phyloP scores from a whole-genome alignment of 2,329 filamentous ascomycete species.

The Aureobasidium sp. region DNA sequence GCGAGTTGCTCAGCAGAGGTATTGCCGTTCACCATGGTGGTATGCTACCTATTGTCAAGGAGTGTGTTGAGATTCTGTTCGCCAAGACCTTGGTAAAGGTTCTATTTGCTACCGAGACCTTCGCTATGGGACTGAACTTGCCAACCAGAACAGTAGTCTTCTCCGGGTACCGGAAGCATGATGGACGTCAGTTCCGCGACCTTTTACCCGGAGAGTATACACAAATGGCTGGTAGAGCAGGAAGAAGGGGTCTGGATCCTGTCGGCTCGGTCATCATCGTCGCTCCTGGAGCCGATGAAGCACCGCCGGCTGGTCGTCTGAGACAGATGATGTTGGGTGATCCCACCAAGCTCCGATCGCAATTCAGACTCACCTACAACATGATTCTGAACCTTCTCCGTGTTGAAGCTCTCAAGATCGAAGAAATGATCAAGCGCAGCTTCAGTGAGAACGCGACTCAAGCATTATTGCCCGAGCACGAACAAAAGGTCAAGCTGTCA shows the following conservation, averaged over 20 bases:
- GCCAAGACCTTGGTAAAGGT: constrained; percentile 93
- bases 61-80: constrained; percentile 94
- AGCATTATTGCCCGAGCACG: constrained; percentile 85
- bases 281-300: constrained; percentile 71
- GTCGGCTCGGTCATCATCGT: constrained; percentile 95
- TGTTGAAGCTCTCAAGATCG: constrained; percentile 94
- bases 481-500: constrained; percentile 86
- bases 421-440: constrained; percentile 99
- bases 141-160: constrained; percentile 96
- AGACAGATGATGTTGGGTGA: constrained; percentile 94
- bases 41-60: constrained; percentile 90
- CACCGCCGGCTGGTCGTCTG: constrained; percentile 74
- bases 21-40: constrained; percentile 96
- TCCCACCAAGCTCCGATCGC: constrained; percentile 88
- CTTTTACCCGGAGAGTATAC: constrained; percentile 93
- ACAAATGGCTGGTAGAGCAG: constrained; percentile 94
- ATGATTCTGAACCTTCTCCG: constrained; percentile 96
- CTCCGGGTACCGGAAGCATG: constrained; percentile 93
- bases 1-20: constrained; percentile 77
- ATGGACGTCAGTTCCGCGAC: constrained; percentile 86
- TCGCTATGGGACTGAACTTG: constrained; percentile 95
- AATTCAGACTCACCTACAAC: constrained; percentile 97
- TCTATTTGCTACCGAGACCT: constrained; percentile 94
- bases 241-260: constrained; percentile 82
- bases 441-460: constrained; percentile 98